Evolutionary conservation across 1,284 basidiomycete species (phyloP), one percentile per base, ranked within the genome.

Genomic region (Peniophora sp.): DNA sequence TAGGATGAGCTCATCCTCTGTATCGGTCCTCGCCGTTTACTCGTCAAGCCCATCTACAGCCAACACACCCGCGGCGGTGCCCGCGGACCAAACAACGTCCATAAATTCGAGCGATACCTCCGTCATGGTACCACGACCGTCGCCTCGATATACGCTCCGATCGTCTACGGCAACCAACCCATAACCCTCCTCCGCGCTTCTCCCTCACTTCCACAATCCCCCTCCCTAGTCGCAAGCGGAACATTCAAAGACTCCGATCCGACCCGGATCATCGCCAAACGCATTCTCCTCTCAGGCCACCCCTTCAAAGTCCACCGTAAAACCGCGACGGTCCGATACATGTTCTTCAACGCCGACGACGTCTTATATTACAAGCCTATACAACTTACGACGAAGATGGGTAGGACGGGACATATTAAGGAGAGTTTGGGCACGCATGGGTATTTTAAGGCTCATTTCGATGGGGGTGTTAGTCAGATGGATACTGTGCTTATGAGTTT

Each of bases 291-390:
- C 24, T 94, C 94, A 1, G 96, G 96, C 0, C 94, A 97, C 67
- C 96, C 96, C 0, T 93, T 92, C 83, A 97, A 96, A 65, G 86
- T 98, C 3, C 96, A 99, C 75, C 95, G 95, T 66, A 96, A 94
- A 75, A 96, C 92, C 1, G 95, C 94, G 0, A 99, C 96, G 3
- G 87, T 99, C 59, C 85, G 96, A 46, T 99, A 97, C 74, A 94
- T 99, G 92, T 97, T 99, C 73, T 98, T 99, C 78, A 89, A 96
- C 66, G 58, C 85, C 16, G 92, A 94, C 50, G 96, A 99, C 66
- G 82, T 98, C 52, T 77, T 83, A 45, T 99, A 97, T 70, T 98
- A 91, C 77, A 89, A 91, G 62, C 93, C 94, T 0, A 85, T 98
- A 53, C 91, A 96, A 62, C 71, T 99, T 52, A 79, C 93, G 63